Conservation (phyloP, 306 rosid species). For the Lablab purpureus region DNA sequence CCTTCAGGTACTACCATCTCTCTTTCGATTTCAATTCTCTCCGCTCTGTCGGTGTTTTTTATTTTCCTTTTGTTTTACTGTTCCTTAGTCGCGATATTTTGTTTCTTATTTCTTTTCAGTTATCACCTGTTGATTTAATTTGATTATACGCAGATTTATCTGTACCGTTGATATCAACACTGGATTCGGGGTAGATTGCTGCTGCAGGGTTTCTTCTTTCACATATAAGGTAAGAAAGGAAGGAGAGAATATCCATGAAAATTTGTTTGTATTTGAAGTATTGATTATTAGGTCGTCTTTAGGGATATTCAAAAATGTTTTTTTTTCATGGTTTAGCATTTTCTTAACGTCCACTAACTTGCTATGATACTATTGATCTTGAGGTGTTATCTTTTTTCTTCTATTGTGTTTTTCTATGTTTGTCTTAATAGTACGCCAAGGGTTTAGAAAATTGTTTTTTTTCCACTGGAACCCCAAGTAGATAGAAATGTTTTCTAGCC, state of each 20-base stretch:
- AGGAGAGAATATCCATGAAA: background rate
- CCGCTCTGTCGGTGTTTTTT: background rate
- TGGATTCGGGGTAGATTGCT: constrained; percentile 53
- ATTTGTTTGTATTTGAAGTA: background rate
- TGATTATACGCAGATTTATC: constrained; percentile 44
- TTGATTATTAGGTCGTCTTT: background rate
- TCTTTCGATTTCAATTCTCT: constrained; percentile 13
- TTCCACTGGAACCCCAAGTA: background rate
- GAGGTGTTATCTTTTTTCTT: background rate
- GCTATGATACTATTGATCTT: background rate
- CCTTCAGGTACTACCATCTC: constrained; percentile 19
- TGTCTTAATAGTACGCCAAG: background rate
- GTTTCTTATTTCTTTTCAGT: background rate
- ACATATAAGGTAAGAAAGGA: constrained; percentile 69
- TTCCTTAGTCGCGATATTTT: background rate
- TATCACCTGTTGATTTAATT: constrained; percentile 9
- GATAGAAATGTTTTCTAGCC: constrained; percentile 1
- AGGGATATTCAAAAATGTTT: background rate
- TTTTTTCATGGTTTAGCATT: background rate
- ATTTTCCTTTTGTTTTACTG: background rate
- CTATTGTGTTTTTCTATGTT: background rate
- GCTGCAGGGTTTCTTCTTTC: constrained; percentile 38
- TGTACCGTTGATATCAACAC: background rate
- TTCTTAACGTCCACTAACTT: background rate
- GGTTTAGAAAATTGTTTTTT: background rate